Conservation (phyloP, 345 rosid genomes). For the Leavenworthia alabamica region DNA sequence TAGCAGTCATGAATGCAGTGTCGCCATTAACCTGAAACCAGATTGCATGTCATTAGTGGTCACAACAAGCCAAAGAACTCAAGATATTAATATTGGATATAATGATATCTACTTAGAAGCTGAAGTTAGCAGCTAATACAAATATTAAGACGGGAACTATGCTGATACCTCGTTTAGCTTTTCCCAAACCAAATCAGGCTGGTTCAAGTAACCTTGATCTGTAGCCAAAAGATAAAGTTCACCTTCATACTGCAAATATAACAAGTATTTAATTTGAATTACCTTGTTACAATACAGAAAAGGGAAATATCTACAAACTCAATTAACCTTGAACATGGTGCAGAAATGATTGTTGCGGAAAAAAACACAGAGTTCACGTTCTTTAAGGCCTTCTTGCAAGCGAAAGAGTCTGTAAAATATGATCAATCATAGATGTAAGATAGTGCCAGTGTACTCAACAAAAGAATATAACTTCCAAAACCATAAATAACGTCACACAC, state of each 20-base stretch:
- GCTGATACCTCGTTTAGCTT: slow-evolving; percentile 80
- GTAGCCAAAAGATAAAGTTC: slow-evolving; percentile 96
- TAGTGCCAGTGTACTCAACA: neutral
- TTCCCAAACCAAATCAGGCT: slow-evolving; percentile 97
- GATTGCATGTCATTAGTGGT: neutral
- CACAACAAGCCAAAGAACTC: neutral
- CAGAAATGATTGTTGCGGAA: slow-evolving; percentile 98
- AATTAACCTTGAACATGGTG: slow-evolving; percentile 96
- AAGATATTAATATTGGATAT: neutral
- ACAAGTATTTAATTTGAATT: neutral
- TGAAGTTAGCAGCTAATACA: neutral
- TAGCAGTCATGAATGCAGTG: slow-evolving; percentile 76
- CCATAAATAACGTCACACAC: slow-evolving; percentile 40
- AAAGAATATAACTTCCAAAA: slow-evolving; percentile 7
- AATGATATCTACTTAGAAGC: neutral
- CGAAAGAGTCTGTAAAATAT: slow-evolving; percentile 65
- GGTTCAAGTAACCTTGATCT: slow-evolving; percentile 92
- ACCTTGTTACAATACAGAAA: neutral
- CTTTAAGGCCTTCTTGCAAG: slow-evolving; percentile 87
- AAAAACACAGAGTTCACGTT: slow-evolving; percentile 90
- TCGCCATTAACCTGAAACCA: slow-evolving; percentile 87
- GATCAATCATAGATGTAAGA: slow-evolving; percentile 6
- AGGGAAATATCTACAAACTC: neutral
- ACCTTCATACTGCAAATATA: slow-evolving; percentile 69
- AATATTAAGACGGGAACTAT: neutral